These are phyloP conservation scores for Cryptococcus jaspeensis DNA, from an alignment of 1,284 basidiomycete species.

Conservation along the genomic window DNA sequence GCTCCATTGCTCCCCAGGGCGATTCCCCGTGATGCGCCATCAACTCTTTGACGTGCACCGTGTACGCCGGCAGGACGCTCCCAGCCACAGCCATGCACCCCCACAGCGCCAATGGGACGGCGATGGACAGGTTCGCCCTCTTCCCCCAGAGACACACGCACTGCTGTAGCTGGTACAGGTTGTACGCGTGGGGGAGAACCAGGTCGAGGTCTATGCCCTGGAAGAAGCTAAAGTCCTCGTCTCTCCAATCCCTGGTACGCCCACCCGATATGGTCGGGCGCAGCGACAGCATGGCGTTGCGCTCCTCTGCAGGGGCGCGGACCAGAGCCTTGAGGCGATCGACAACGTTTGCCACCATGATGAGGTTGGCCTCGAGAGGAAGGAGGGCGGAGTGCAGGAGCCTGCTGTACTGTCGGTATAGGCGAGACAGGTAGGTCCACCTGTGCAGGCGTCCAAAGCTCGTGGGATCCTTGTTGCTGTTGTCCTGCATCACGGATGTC, in stretches of 20 bases:
- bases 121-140: conserved; percentile 8
- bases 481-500: neutral
- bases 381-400: conserved; percentile 7
- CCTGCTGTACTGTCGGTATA: conserved; percentile 8
- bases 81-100: conserved; percentile 16
- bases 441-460: conserved; percentile 23
- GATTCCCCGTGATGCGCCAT: conserved; percentile 5
- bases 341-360: conserved; percentile 11
- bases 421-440: conserved; percentile 1
- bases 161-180: conserved; percentile 34
- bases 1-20: conserved; percentile 8
- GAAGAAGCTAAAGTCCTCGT: conserved; percentile 20
- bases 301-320: conserved; percentile 11
- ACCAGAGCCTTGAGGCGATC: conserved; percentile 16
- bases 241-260: conserved; percentile 12
- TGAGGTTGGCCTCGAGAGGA: conserved; percentile 17
- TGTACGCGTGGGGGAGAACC: conserved; percentile 22
- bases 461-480: neutral
- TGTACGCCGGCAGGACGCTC: conserved; percentile 9
- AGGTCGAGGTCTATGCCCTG: conserved; percentile 20
- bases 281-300: conserved; percentile 9
- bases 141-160: conserved; percentile 28
- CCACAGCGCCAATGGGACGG: conserved; percentile 21
- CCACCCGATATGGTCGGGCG: conserved; percentile 7
- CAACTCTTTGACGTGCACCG: conserved; percentile 13